Percentiles rank a stretch among this genome's conserved stretches.
phyloP scores from a whole-genome alignment of 1,284 basidiomycete species.

The Waitea zeae region DNA sequence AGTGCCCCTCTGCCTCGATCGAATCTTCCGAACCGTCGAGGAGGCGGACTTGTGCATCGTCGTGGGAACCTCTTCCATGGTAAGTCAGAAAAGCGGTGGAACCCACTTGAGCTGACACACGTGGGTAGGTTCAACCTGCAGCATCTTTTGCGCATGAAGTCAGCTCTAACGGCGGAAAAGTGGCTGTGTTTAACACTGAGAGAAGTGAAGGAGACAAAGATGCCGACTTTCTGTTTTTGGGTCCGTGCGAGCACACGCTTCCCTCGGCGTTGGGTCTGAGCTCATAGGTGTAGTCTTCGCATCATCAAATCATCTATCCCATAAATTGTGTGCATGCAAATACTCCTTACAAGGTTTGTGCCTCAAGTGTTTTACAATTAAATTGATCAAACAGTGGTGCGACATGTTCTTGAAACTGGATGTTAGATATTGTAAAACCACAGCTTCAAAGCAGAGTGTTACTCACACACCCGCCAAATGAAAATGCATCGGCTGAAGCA shows the following conservation, averaged over 20 bases:
- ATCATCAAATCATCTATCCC: no score
- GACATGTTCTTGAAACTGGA: no score
- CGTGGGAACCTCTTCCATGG: slow-evolving; percentile 45
- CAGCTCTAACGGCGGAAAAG: slow-evolving; percentile 20
- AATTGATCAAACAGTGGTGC: no score
- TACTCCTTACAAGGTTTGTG: no score
- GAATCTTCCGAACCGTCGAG: slow-evolving; percentile 25
- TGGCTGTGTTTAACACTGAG: slow-evolving; percentile 48
- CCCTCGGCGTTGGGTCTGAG: slow-evolving; percentile 9
- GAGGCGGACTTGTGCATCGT: slow-evolving; percentile 42
- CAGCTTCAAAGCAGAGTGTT: no score
- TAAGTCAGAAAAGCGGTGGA: slow-evolving; percentile 11
- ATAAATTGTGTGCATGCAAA: no score
- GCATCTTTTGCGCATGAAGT: slow-evolving; percentile 22
- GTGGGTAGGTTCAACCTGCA: slow-evolving; percentile 25
- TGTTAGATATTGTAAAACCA: no score
- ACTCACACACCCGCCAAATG: no score
- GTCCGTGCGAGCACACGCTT: slow-evolving; percentile 25
- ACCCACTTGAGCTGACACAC: neutral
- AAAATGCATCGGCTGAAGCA: no score
- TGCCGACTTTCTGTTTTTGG: slow-evolving; percentile 30
- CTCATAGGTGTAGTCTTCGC: no score
- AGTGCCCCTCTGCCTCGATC: slow-evolving; percentile 20
- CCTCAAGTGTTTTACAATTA: no score
- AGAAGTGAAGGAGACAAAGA: slow-evolving; percentile 20